Percentiles rank a stretch among this genome's conserved stretches.
Conservation (phyloP, 305 asterid species). For the Fraxinus sp. region DNA sequence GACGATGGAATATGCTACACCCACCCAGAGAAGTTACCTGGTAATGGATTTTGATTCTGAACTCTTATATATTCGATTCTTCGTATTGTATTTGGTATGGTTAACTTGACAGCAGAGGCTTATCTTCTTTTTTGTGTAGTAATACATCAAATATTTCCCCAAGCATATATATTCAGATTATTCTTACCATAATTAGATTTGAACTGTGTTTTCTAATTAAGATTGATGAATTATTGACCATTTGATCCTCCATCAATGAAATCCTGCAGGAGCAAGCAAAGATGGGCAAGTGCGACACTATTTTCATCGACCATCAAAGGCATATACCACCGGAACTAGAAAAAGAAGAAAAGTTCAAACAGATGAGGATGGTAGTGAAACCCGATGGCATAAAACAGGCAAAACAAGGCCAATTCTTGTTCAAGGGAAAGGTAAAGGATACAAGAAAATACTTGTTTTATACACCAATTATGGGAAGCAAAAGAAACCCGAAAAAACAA, state of each 20-base stretch:
- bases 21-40: constrained; percentile 52
- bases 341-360: constrained; percentile 50
- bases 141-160: neutral
- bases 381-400: constrained; percentile 50
- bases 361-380: constrained; percentile 36
- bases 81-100: neutral
- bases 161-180: neutral
- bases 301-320: constrained; percentile 47
- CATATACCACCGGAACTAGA: constrained; percentile 44
- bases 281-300: constrained; percentile 47
- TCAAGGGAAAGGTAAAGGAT: constrained; percentile 41
- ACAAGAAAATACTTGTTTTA: constrained; percentile 47
- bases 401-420: constrained; percentile 40
- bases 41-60: constrained; percentile 9
- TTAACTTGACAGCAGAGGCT: too few species aligned
- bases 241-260: neutral
- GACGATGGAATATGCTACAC: constrained; percentile 50
- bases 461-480: constrained; percentile 46
- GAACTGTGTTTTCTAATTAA: neutral
- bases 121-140: neutral
- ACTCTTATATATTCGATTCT: neutral
- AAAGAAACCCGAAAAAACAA: constrained; percentile 46
- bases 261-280: constrained; percentile 36
- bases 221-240: neutral
- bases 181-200: too few species aligned